A percentile compares a stretch with the other conserved stretches of the same genome.
phyloP scores from a whole-genome alignment of 352 stramenopile genomes.

The Elongisporangium undulatum region DNA sequence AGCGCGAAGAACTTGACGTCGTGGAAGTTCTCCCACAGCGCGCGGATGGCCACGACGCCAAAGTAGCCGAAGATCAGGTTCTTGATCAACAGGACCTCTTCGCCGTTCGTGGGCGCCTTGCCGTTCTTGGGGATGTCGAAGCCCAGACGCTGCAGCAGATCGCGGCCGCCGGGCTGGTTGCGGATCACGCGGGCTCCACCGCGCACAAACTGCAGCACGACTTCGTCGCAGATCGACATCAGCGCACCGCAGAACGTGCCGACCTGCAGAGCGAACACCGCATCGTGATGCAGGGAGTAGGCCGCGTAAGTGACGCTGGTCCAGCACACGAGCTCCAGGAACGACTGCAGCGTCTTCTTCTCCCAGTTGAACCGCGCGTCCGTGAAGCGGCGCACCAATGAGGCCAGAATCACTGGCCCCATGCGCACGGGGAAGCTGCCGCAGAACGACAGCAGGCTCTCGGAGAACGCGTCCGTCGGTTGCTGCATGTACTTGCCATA shows the following conservation, averaged over 20 bases:
- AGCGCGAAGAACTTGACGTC: slow-evolving; percentile 72
- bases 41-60: slow-evolving; percentile 54
- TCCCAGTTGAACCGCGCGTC: slow-evolving; percentile 75
- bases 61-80: slow-evolving; percentile 75
- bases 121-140: slow-evolving; percentile 74
- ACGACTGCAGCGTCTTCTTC: slow-evolving; percentile 81
- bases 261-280: slow-evolving; percentile 56
- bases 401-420: slow-evolving; percentile 29
- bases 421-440: slow-evolving; percentile 55
- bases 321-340: slow-evolving; percentile 75
- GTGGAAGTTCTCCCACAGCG: slow-evolving; percentile 61
- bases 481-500: slow-evolving; percentile 48
- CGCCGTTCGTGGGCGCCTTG: slow-evolving; percentile 58
- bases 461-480: slow-evolving; percentile 33
- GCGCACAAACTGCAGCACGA: slow-evolving; percentile 65
- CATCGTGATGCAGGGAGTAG: slow-evolving; percentile 57
- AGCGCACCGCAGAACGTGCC: slow-evolving; percentile 70
- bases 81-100: slow-evolving; percentile 73
- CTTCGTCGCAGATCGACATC: slow-evolving; percentile 80
- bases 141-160: slow-evolving; percentile 51
- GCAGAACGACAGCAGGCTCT: slow-evolving; percentile 55
- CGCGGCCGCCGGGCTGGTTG: slow-evolving; percentile 54
- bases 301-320: slow-evolving; percentile 59
- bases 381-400: slow-evolving; percentile 66
- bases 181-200: slow-evolving; percentile 60